Evolutionary conservation across 2,329 filamentous ascomycete species (phyloP).

Genomic region (Pyrenophora graminea): DNA sequence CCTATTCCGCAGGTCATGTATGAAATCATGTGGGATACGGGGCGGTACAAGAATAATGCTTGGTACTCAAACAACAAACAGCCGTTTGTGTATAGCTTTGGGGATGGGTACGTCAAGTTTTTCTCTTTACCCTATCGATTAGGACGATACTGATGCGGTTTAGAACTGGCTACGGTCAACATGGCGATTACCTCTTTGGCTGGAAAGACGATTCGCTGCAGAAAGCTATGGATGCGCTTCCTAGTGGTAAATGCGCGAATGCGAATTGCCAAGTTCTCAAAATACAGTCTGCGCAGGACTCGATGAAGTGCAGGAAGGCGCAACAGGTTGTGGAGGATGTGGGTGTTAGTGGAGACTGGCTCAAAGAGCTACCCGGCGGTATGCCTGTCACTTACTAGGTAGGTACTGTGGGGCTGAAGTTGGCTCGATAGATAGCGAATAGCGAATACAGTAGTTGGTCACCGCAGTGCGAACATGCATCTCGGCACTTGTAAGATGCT

Average conservation of each 20-base stretch:
- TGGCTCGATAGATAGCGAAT: not conserved
- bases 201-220: conserved; percentile 38
- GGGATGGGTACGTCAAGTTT: conserved; percentile 25
- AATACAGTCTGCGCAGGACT: conserved; percentile 33
- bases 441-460: too few relatives aligned
- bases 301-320: conserved; percentile 35
- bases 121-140: not conserved
- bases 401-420: not conserved
- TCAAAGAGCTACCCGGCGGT: conserved; percentile 38
- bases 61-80: conserved; percentile 32
- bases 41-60: conserved; percentile 27
- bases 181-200: conserved; percentile 34
- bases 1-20: conserved; percentile 53
- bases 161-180: conserved; percentile 23
- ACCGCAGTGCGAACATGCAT: too few relatives aligned
- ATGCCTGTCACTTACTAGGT: conserved; percentile 22
- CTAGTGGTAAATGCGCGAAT: conserved; percentile 34
- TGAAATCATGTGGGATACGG: conserved; percentile 54
- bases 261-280: conserved; percentile 38
- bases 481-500: too few relatives aligned
- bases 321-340: conserved; percentile 57
- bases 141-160: too few relatives aligned
- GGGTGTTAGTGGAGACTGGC: conserved; percentile 30
- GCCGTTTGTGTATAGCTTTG: conserved; percentile 36
- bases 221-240: conserved; percentile 36